Evolutionary conservation across 75 land plant species (phyloP).

Genomic region (Cryptomeria japonica): DNA sequence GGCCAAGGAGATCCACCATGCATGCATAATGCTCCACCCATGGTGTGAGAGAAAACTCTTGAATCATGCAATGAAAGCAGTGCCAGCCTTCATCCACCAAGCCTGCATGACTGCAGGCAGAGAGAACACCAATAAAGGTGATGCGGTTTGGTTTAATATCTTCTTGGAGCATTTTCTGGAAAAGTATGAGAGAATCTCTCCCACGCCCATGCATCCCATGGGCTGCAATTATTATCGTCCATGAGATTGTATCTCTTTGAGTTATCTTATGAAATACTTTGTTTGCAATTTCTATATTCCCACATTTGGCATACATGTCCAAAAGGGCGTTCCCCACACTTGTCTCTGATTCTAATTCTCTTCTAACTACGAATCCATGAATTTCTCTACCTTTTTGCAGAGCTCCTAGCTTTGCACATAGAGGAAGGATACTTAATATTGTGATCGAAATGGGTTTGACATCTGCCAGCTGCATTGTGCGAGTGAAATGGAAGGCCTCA

Average conservation of each 20-base stretch:
- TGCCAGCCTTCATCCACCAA: conserved; percentile 49
- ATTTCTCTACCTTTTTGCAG: conserved; percentile 16
- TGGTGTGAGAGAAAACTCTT: conserved; percentile 25
- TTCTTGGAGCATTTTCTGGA: conserved; percentile 34
- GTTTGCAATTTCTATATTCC: conserved; percentile 41
- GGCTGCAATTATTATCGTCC: conserved; percentile 40
- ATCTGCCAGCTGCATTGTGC: conserved; percentile 16
- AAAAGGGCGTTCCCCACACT: conserved; percentile 49
- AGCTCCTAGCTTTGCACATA: conserved; percentile 4
- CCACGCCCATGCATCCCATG: conserved; percentile 35
- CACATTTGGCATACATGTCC: conserved; percentile 67
- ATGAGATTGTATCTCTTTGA: conserved; percentile 30
- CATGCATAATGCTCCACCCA: conserved; percentile 55
- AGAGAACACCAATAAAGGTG: conserved; percentile 39
- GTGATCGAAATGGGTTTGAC: conserved; percentile 32
- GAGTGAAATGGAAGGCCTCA: conserved; percentile 34
- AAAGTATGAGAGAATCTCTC: conserved; percentile 27
- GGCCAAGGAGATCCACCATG: conserved; percentile 47
- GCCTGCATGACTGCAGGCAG: conserved; percentile 56
- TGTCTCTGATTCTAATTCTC: conserved; percentile 24
- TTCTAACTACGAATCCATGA: conserved; percentile 8
- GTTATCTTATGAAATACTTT: conserved; percentile 37
- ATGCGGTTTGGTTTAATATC: conserved; percentile 39
- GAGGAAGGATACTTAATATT: conserved; percentile 31
- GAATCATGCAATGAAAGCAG: conserved; percentile 27